These are phyloP conservation scores for Pterocarpus macrocarpus DNA, from an alignment of 306 rosid species.

Conservation along the genomic window DNA sequence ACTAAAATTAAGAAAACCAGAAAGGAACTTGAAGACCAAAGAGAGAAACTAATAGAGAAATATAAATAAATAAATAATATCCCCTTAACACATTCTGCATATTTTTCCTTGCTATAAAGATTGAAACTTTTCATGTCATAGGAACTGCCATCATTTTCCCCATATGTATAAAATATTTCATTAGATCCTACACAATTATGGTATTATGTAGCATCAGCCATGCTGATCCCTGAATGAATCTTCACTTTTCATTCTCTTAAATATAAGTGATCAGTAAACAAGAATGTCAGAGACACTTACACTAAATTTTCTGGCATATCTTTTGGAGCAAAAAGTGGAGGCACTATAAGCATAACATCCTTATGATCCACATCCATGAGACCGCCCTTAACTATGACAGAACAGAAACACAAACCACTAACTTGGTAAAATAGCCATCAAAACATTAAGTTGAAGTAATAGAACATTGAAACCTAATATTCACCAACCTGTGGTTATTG, in stretches of 20 bases:
- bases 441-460: conserved; percentile 33
- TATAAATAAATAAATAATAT: background rate
- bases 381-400: conserved; percentile 63
- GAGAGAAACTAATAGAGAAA: conserved; percentile 23
- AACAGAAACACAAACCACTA: conserved; percentile 27
- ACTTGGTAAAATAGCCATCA: conserved; percentile 15
- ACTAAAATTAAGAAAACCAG: conserved; percentile 23
- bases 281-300: conserved; percentile 59
- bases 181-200: background rate
- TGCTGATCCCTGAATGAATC: conserved; percentile 10
- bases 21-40: conserved; percentile 9
- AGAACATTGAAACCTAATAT: conserved; percentile 42
- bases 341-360: conserved; percentile 83
- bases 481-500: conserved; percentile 64
- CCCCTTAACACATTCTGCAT: background rate
- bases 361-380: conserved; percentile 73
- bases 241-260: conserved; percentile 1
- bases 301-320: conserved; percentile 84
- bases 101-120: background rate
- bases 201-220: conserved; percentile 6
- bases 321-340: conserved; percentile 78
- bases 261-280: conserved; percentile 29
- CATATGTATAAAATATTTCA: conserved; percentile 14
- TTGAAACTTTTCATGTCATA: conserved; percentile 25
- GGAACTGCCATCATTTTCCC: conserved; percentile 26